Conservation (phyloP, 106 monocot genomes). For the Agapanthus africanus region DNA sequence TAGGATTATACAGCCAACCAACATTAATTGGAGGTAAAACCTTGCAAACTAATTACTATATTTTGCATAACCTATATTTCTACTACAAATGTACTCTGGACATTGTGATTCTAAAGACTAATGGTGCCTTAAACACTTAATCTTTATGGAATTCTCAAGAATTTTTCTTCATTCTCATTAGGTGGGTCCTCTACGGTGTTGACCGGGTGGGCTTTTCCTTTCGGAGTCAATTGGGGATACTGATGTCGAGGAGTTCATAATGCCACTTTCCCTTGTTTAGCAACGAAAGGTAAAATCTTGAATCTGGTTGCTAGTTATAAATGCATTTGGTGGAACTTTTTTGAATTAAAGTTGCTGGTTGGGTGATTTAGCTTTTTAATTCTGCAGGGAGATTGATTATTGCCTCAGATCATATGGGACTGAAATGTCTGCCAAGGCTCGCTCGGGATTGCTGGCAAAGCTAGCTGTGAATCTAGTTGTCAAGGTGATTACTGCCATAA, state of each 20-base stretch:
- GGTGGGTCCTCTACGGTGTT: slow-evolving; percentile 92
- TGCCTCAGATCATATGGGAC: slow-evolving; percentile 98
- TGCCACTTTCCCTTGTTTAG: slow-evolving; percentile 92
- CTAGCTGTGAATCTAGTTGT: slow-evolving; percentile 87
- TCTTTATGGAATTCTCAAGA: too few relatives aligned
- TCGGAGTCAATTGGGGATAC: slow-evolving; percentile 94
- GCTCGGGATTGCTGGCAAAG: slow-evolving; percentile 73
- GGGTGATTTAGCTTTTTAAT: slow-evolving; percentile 54
- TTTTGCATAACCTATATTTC: too few relatives aligned
- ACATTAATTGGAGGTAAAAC: too few relatives aligned
- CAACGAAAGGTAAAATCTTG: slow-evolving; percentile 73
- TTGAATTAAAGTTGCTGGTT: not conserved
- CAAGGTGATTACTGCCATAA: slow-evolving; percentile 42
- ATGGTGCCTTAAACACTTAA: too few relatives aligned
- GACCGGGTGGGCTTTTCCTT: slow-evolving; percentile 94
- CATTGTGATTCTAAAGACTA: too few relatives aligned
- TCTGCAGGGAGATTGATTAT: slow-evolving; percentile 79
- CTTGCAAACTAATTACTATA: too few relatives aligned
- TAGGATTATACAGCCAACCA: too few relatives aligned
- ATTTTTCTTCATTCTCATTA: too few relatives aligned
- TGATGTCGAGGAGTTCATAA: slow-evolving; percentile 93
- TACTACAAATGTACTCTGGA: too few relatives aligned
- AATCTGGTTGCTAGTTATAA: not conserved
- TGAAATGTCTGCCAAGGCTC: slow-evolving; percentile 68
- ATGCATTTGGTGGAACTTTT: not conserved